Evolutionary conservation across 2,329 filamentous ascomycete species (phyloP).

Genomic region (Clathrospora elynae): DNA sequence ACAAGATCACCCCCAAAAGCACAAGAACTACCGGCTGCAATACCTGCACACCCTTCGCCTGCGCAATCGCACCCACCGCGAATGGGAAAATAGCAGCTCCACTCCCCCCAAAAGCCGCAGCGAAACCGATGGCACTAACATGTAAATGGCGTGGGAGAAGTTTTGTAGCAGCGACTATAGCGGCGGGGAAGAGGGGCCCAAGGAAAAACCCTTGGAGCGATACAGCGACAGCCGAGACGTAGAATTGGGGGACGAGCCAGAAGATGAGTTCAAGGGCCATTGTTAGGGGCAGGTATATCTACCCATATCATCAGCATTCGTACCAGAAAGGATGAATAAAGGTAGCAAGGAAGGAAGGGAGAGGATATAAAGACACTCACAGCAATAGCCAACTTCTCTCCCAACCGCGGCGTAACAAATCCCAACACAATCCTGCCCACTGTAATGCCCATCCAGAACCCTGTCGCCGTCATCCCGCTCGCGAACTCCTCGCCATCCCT

Average conservation of each 20-base stretch:
- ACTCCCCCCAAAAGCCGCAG: conserved; percentile 74
- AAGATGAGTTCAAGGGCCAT: conserved; percentile 73
- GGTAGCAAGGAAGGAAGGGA: neutral
- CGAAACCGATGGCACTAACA: conserved; percentile 80
- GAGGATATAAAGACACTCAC: conserved; percentile 31
- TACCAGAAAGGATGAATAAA: neutral
- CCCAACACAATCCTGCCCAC: conserved; percentile 73
- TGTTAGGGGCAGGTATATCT: conserved; percentile 67
- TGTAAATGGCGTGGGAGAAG: conserved; percentile 74
- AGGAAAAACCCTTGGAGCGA: conserved; percentile 77
- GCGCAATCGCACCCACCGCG: conserved; percentile 70
- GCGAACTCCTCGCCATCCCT: conserved; percentile 71
- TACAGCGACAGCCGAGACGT: conserved; percentile 73
- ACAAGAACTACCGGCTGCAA: conserved; percentile 65
- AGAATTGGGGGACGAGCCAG: conserved; percentile 80
- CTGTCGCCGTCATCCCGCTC: conserved; percentile 75
- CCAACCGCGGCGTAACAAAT: conserved; percentile 74
- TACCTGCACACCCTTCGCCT: conserved; percentile 63
- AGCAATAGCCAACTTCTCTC: conserved; percentile 66
- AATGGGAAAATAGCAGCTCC: conserved; percentile 72
- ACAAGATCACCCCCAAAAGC: conserved; percentile 57
- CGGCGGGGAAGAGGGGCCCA: conserved; percentile 78
- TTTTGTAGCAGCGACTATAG: conserved; percentile 74
- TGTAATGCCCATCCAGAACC: conserved; percentile 85
- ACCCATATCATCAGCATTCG: neutral